Percentiles rank a stretch among this genome's conserved stretches.
phyloP scores from a whole-genome alignment of 352 stramenopile species.

The Pythium angustatum region DNA sequence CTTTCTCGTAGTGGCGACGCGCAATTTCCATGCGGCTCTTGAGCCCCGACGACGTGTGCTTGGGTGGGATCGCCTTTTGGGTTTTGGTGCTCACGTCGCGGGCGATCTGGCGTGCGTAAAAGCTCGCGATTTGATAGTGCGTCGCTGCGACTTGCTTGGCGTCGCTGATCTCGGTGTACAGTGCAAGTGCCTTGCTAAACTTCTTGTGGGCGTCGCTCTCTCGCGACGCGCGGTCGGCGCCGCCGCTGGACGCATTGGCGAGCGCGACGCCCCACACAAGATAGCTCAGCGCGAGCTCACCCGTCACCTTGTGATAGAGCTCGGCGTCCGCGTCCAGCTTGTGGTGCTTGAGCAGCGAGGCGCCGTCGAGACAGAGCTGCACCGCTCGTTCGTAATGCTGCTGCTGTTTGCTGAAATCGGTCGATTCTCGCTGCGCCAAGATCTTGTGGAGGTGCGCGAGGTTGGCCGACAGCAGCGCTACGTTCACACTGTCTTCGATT shows the following conservation, averaged over 20 bases:
- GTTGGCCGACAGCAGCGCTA: constrained; percentile 78
- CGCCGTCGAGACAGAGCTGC: constrained; percentile 61
- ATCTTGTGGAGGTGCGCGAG: constrained; percentile 86
- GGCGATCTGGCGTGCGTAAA: constrained; percentile 65
- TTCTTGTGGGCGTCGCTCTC: constrained; percentile 56
- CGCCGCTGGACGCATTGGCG: constrained; percentile 30
- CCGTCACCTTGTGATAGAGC: constrained; percentile 70
- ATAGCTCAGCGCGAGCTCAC: constrained; percentile 81
- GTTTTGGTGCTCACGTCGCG: constrained; percentile 26
- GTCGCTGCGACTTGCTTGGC: constrained; percentile 73
- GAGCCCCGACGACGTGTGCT: constrained; percentile 27
- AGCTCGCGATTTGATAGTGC: constrained; percentile 87
- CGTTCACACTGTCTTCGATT: constrained; percentile 85
- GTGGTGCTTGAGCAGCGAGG: constrained; percentile 67
- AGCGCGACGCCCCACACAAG: constrained; percentile 79
- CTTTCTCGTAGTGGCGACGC: constrained; percentile 83
- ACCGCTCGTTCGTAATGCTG: constrained; percentile 63
- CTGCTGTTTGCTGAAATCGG: constrained; percentile 34
- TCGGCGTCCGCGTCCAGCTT: constrained; percentile 53
- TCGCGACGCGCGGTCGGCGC: constrained; percentile 27
- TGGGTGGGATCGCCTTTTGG: background rate
- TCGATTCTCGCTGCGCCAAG: constrained; percentile 57
- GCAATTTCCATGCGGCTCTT: constrained; percentile 81
- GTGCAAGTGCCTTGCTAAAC: constrained; percentile 71
- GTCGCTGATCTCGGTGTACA: constrained; percentile 76